phyloP scores from a whole-genome alignment of 257 asterid genomes.

The Euphrasia confusa region DNA sequence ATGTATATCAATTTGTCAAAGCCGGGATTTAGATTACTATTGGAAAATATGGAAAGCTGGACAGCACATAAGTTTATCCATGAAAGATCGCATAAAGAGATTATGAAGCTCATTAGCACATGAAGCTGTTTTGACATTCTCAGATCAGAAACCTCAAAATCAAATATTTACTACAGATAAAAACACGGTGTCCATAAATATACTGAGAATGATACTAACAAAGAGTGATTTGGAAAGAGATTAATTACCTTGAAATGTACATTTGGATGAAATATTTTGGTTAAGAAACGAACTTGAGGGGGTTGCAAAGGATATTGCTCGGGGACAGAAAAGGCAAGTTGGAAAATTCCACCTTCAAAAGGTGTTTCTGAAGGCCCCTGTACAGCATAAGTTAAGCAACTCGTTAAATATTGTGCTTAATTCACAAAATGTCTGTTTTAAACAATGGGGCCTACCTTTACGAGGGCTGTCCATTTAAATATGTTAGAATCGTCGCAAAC shows the following conservation, averaged over 20 bases:
- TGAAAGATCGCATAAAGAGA: constrained; percentile 1
- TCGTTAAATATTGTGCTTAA: neutral
- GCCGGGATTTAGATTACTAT: constrained; percentile 6
- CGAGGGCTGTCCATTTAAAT: constrained; percentile 96
- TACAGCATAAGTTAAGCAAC: constrained; percentile 25
- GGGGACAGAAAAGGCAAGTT: constrained; percentile 93
- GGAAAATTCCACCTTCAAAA: constrained; percentile 94
- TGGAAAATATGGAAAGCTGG: neutral
- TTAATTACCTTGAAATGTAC: constrained; percentile 89
- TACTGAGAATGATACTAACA: neutral
- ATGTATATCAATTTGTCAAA: neutral
- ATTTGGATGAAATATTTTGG: constrained; percentile 97
- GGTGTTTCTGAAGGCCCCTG: constrained; percentile 99
- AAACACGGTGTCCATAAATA: constrained; percentile 3
- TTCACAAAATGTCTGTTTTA: constrained; percentile 4
- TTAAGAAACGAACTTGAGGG: constrained; percentile 96
- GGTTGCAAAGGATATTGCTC: constrained; percentile 99
- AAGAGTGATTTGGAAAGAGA: constrained; percentile 6
- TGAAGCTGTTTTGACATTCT: neutral
- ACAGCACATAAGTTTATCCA: neutral
- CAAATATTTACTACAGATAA: constrained; percentile 5
- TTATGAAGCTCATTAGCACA: neutral
- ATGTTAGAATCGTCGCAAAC: constrained; percentile 93
- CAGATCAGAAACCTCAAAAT: neutral
- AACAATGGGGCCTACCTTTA: constrained; percentile 44